phyloP scores from a whole-genome alignment of 2,329 filamentous ascomycete genomes.

The Pseudogymnoascus destructans region DNA sequence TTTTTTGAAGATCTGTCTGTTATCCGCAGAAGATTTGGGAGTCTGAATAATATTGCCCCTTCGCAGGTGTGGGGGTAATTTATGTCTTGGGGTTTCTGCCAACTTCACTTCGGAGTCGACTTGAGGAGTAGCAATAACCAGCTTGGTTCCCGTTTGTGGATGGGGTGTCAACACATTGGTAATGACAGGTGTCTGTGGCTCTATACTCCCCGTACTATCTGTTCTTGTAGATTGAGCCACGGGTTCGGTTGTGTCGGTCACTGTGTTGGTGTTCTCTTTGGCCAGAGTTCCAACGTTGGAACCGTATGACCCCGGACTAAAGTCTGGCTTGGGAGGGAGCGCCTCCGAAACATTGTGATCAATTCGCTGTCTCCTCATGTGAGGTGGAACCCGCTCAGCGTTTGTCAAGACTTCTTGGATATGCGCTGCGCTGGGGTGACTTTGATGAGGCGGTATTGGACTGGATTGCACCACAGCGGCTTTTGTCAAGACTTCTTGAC shows the following conservation, averaged over 20 bases:
- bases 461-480: not conserved
- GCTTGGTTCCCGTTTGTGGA: not conserved
- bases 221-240: not conserved
- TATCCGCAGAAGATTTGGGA: not conserved
- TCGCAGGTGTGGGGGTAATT: not conserved
- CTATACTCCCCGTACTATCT: not conserved
- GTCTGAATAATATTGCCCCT: not conserved
- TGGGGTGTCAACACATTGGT: not conserved
- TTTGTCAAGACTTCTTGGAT: slow-evolving; percentile 1
- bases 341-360: not conserved
- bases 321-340: not conserved
- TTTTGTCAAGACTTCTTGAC: not conserved
- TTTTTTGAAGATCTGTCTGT: not conserved
- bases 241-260: not conserved
- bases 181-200: not conserved
- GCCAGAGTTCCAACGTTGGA: not conserved
- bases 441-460: not conserved
- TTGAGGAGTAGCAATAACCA: not conserved
- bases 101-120: not conserved
- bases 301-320: not conserved
- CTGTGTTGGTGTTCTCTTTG: not conserved
- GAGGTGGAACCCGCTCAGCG: not conserved
- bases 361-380: not conserved
- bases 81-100: not conserved
- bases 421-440: not conserved